Conservation (phyloP, 768 basidiomycete species). For the Kwoniella dejecticola region DNA sequence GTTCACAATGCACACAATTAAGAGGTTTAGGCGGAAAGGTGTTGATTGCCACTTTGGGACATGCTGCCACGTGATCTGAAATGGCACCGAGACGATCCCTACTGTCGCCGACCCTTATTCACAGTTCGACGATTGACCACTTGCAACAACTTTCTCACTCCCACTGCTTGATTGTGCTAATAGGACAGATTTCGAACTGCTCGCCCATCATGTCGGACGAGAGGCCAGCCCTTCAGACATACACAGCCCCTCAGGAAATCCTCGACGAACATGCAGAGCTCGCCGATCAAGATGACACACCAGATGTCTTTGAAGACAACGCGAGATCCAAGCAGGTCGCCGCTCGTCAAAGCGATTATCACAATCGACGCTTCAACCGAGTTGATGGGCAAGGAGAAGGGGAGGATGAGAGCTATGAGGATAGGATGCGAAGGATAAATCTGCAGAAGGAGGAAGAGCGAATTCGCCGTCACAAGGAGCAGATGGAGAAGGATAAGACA, state of each 20-base stretch:
- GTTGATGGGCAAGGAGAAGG: conserved; percentile 66
- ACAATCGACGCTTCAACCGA: conserved; percentile 84
- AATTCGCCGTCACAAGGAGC: conserved; percentile 80
- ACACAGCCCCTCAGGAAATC: conserved; percentile 88
- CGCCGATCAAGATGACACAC: conserved; percentile 85
- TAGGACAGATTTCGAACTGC: too few species aligned
- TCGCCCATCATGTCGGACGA: conserved; percentile 27
- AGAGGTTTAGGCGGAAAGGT: too few species aligned
- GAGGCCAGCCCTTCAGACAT: conserved; percentile 68
- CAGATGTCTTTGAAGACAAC: conserved; percentile 69
- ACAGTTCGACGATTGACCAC: background rate
- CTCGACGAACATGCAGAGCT: conserved; percentile 90
- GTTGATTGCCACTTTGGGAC: background rate
- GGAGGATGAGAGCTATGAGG: conserved; percentile 84
- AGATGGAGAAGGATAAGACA: conserved; percentile 74
- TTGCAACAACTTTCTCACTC: too few species aligned
- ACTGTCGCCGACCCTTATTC: background rate
- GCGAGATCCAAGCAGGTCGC: conserved; percentile 92
- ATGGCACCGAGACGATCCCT: background rate
- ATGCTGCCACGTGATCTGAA: conserved; percentile 4
- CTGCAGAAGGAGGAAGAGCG: conserved; percentile 91
- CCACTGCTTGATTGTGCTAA: background rate
- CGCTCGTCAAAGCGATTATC: conserved; percentile 89
- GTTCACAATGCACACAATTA: too few species aligned
- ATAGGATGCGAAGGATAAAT: conserved; percentile 86